These are phyloP conservation scores for Setaria viridis DNA, from an alignment of 202 grass and related monocot species.

Conservation along the genomic window DNA sequence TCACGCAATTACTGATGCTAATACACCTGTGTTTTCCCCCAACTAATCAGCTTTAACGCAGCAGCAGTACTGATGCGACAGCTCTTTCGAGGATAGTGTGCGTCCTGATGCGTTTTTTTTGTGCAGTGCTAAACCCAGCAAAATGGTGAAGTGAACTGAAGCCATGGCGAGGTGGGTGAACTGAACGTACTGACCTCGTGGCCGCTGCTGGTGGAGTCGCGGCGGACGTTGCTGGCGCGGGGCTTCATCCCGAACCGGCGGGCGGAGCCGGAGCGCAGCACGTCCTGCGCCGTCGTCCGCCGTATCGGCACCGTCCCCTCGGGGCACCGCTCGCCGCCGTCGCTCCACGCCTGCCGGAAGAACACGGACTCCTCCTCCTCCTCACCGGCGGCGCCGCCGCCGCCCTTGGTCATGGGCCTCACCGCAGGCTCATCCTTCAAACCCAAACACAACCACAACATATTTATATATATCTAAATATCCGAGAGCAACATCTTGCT, in stretches of 20 bases:
- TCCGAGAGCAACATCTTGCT: too few species aligned
- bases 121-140: background rate
- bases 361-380: background rate
- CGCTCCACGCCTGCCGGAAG: constrained; percentile 71
- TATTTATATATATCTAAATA: too few species aligned
- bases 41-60: constrained; percentile 10
- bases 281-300: constrained; percentile 58
- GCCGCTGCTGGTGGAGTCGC: constrained; percentile 61
- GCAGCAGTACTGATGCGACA: background rate
- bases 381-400: background rate
- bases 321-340: constrained; percentile 64
- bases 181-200: constrained; percentile 64
- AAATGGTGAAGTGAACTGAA: background rate
- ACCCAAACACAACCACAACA: background rate
- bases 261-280: constrained; percentile 53
- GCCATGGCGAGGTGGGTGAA: background rate
- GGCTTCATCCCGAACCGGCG: constrained; percentile 76
- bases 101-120: background rate
- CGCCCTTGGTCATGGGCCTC: constrained; percentile 42
- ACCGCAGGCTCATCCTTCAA: constrained; percentile 59
- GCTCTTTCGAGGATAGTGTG: background rate
- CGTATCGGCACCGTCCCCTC: constrained; percentile 66
- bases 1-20: constrained; percentile 22
- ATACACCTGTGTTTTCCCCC: background rate
- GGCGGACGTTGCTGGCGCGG: constrained; percentile 41